phyloP scores from a whole-genome alignment of 78 protist genomes.

The Dictyostelium intermedium region DNA sequence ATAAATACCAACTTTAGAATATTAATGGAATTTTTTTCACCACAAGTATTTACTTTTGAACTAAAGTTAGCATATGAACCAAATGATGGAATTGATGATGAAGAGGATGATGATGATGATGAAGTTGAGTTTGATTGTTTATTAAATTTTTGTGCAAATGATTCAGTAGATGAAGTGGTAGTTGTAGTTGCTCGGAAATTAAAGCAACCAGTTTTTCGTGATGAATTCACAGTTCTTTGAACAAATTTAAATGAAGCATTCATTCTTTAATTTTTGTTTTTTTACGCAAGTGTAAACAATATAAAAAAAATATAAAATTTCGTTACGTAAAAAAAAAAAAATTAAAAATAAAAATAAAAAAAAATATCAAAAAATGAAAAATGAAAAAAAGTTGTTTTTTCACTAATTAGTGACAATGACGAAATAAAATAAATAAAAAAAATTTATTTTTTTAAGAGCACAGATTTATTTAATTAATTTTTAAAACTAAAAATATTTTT shows the following conservation, averaged over 20 bases:
- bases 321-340: neutral
- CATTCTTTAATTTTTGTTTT: neutral
- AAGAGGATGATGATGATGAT: neutral
- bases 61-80: neutral
- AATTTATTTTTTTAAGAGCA: neutral
- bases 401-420: no score
- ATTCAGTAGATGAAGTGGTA: neutral
- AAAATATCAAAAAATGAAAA: no score
- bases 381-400: no score
- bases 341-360: no score
- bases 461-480: no score
- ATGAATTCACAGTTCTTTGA: neutral
- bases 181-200: neutral
- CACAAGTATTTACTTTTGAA: neutral
- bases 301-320: neutral
- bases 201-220: neutral
- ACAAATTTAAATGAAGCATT: neutral
- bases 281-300: neutral
- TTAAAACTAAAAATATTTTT: neutral
- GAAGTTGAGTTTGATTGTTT: neutral
- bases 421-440: neutral
- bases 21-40: neutral
- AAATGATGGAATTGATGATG: constrained; percentile 1
- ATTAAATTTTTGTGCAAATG: neutral
- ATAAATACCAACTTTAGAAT: neutral